Base-by-base conservation (phyloP, 495 filamentous ascomycete species). In the Lasiosphaeris hirsuta region DNA sequence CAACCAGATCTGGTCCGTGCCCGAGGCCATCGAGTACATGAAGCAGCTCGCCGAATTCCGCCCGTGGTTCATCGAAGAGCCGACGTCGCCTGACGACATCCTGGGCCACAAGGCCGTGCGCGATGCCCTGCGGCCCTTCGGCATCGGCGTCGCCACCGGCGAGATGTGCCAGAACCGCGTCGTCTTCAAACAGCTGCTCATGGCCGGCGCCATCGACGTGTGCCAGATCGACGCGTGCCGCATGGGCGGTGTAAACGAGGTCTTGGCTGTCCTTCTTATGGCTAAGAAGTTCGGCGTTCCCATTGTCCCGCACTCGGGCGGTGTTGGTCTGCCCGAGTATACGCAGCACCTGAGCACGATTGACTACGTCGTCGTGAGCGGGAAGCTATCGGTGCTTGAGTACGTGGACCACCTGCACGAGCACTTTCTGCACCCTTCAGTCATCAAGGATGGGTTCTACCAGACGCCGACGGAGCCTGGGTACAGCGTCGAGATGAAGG, bases 81-180 rank as follows among this genome's bases (percentile, higher is more conserved):
- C 92, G n/a, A 96, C 92, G 42, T 90, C 86, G 41, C 92, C 92
- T 11, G 92, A 96, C 64, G 92, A 96, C 74, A 85, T 96, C 54
- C 84, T 92, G 42, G 92, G 92, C 38, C 92, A 96, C 78, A 87
- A 86, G 51, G 86, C 88, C 5, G 86, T 96, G 63, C 83, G 87
- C 19, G 86, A 91, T 54, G 92, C 91, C 1, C 81, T 96, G 10
- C 75, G 76, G 23, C 87, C 87, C 1, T 71, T 85, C 67, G 85
- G 85, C 56, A 86, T 96, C 62, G 89, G 89, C 44, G 92, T 96
- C 17, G 92, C 92, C 13, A 96, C 92, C 0, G 92, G 92, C 51
- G 92, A 96, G 75, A 96, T 96, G 92, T 95, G 90, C 76, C 92
- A 96, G 78, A 96, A 96, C 75, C 82, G 92, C 7, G 89, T 96